Base-by-base conservation (phyloP, 345 rosid genomes). In the Excoecaria agallocha region DNA sequence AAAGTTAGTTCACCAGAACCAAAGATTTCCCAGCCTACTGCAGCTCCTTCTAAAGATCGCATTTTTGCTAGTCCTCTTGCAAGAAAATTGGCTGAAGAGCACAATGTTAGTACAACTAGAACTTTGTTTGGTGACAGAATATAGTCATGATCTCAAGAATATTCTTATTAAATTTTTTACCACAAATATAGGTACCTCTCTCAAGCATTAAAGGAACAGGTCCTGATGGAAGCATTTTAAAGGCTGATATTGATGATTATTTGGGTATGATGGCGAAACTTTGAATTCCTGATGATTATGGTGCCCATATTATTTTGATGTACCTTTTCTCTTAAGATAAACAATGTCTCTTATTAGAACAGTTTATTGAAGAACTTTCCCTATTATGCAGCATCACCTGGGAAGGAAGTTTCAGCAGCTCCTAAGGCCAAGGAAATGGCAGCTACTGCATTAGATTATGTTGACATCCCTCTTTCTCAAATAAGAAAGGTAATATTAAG, bases 1-100 rank as follows among this genome's bases (percentile, higher is more conserved):
- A 82, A 88, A 69, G 84, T 73, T 76, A 82, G 84, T 80, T 76
- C 90, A 50, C 83, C 89, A 67, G 97, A 87, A 84, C 85, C 89
- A 59, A 89, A 86, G 69, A 73, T 48, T 69, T 82, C 89, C 69
- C 86, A 86, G 82, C 85, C 89, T 49, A 79, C 81, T 76, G 69
- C 84, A 35, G 57, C 76, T 72, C 80, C 92, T 74, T 35, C 87
- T 63, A 92, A 60, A 80, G 94, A 89, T 75, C 98, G 97, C 45
- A 62, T 84, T 71, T 92, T 92, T 82, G 89, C 97, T n/a, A 94
- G 96, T 84, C 98, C 98, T 60, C 82, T 94, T 68, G 98, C 98
- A 16, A 86, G 88, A 84, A 94, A 87, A 78, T 66, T 92, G 87
- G 97, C 98, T 71, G 98, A 89, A 84, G 98, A 94, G 54, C 80